Evolutionary conservation across 1,139 yeast species (phyloP).

Genomic region (Suhomyces panamericanus): DNA sequence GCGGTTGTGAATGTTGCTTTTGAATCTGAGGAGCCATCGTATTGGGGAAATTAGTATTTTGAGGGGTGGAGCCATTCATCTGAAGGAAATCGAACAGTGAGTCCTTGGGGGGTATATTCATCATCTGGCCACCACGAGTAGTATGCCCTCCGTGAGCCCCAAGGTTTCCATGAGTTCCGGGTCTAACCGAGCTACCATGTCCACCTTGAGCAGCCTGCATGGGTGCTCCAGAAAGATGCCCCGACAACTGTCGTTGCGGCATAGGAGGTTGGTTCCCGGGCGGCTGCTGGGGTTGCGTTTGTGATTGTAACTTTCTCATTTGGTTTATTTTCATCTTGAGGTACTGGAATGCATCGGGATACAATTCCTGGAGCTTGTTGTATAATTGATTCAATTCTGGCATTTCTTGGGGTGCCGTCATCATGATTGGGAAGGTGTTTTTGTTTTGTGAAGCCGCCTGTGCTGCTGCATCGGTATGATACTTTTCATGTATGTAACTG

Average conservation of each 20-base stretch:
- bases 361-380: conserved; percentile 48
- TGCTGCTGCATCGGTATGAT: conserved; percentile 37
- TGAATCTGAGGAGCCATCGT: conserved; percentile 5
- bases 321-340: conserved; percentile 49
- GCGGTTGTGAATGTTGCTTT: conserved; percentile 10
- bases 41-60: conserved; percentile 4
- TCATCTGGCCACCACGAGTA: neutral
- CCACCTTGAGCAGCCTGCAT: conserved; percentile 27
- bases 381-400: conserved; percentile 53
- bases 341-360: conserved; percentile 55
- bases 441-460: conserved; percentile 30
- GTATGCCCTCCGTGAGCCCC: neutral
- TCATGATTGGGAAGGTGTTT: conserved; percentile 50
- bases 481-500: conserved; percentile 53
- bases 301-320: conserved; percentile 32
- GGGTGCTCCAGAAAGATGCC: neutral
- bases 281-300: conserved; percentile 13
- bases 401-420: conserved; percentile 56
- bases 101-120: conserved; percentile 3
- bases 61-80: conserved; percentile 5
- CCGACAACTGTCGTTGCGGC: conserved; percentile 3
- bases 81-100: conserved; percentile 6
- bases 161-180: neutral
- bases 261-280: neutral
- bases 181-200: conserved; percentile 19